Evolutionary conservation across 1,284 basidiomycete species (phyloP).

Genomic region (Jaminaea rosea): DNA sequence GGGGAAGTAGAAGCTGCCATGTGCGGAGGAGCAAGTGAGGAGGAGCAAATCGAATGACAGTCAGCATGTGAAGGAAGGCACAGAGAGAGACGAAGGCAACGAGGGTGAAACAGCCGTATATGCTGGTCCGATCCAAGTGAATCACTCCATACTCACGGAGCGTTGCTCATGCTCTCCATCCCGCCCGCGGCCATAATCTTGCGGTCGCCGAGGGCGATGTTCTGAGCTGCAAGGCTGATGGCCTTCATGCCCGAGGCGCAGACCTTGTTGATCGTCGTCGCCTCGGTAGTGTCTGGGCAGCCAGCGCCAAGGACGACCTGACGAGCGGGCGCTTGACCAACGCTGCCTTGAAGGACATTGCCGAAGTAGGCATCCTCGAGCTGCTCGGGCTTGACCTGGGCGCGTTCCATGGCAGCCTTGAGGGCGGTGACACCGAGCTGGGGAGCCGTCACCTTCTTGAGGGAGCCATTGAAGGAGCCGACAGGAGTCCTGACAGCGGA

Average conservation of each 20-base stretch:
- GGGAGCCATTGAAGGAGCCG: slow-evolving; percentile 79
- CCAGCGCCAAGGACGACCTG: slow-evolving; percentile 73
- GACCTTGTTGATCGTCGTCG: slow-evolving; percentile 86
- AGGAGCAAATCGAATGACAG: too few species aligned
- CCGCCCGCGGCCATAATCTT: slow-evolving; percentile 50
- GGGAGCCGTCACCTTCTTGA: slow-evolving; percentile 80
- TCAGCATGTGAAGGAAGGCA: too few species aligned
- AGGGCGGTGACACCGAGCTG: slow-evolving; percentile 82
- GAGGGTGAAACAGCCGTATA: too few species aligned
- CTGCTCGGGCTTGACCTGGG: slow-evolving; percentile 67
- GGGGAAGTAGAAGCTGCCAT: slow-evolving; percentile 72
- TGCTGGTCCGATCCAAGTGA: too few species aligned
- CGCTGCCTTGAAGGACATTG: slow-evolving; percentile 55
- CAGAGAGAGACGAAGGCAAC: too few species aligned
- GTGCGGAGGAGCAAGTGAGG: too few species aligned
- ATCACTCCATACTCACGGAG: slow-evolving; percentile 36
- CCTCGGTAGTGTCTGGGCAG: slow-evolving; percentile 73
- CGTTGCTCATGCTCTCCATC: slow-evolving; percentile 51
- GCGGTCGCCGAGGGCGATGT: slow-evolving; percentile 49
- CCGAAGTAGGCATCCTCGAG: slow-evolving; percentile 96
- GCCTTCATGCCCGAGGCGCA: slow-evolving; percentile 51
- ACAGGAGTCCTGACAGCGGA: slow-evolving; percentile 89
- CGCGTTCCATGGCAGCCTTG: slow-evolving; percentile 73
- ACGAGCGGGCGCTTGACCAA: slow-evolving; percentile 50
- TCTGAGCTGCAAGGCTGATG: slow-evolving; percentile 50